Base-by-base conservation (phyloP, 495 filamentous ascomycete species). In the Glonium stellatum region DNA sequence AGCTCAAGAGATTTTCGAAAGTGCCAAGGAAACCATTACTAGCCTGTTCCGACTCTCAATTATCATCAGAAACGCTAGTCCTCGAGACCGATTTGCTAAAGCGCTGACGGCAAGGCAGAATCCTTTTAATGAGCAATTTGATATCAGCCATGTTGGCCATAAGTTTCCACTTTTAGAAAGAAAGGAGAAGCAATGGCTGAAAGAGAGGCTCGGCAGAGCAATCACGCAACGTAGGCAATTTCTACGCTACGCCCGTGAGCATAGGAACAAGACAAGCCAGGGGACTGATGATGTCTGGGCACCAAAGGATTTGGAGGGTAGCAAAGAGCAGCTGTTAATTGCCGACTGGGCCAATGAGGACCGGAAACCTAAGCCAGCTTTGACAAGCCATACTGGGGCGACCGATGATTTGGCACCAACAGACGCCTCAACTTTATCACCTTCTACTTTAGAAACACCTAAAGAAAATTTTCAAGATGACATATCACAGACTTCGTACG, bases 141-240 rank as follows among this genome's bases (percentile, higher is more conserved):
- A 69, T 35, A 67, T 69, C 15, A 27, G 23, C 15, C 67, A 69
- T 57, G 67, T 69, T 5, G 44, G 57, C 6, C 35, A 67, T 5
- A 69, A 69, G 49, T 69, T 59, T 47, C 61, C 67, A 8, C 15
- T 31, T 12, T 31, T 67, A 15, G 53, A 51, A 18, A 41, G 13
- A 46, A 18, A 59, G 44, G 42, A 59, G 22, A 58, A 50, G 19
- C 0, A 62, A 21, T 55, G 64, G 61, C 59, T 65, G 11, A 27
- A 31, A 21, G 27, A 54, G 15, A 52, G 63, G 10, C 35, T 65
- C 4, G 63, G 63, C 15, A 54, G 39, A 36, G 63, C 63, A 9
- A 65, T 54, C 22, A 61, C 58, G n/a, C 63, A 58, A 31, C 53
- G 63, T 5, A 21, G 63, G 44, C 54, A 65, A 34, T 65, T 57